Percentiles rank a stretch among this genome's conserved stretches.
Evolutionary conservation across 805 yeast genomes (phyloP).

Genomic region (Jamesozyma piceae): DNA sequence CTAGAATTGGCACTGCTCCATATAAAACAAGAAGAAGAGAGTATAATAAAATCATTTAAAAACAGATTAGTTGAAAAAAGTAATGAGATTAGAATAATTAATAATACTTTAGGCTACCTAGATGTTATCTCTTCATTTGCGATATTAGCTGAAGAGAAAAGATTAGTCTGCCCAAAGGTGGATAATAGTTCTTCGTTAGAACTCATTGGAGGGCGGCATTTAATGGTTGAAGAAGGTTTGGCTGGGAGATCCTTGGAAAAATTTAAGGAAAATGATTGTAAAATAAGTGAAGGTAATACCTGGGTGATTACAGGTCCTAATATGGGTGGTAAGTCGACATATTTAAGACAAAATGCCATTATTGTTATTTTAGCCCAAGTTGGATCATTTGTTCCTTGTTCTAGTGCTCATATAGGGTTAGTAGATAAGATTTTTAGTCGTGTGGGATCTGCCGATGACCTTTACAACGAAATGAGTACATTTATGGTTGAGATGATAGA

Average conservation of each 20-base stretch:
- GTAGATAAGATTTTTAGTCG: slow-evolving; percentile 75
- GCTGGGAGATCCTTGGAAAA: slow-evolving; percentile 33
- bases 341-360: slow-evolving; percentile 62
- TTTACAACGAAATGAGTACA: slow-evolving; percentile 71
- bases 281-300: slow-evolving; percentile 22
- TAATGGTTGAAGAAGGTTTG: slow-evolving; percentile 76
- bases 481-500: slow-evolving; percentile 92
- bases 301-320: slow-evolving; percentile 84
- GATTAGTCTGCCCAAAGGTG: slow-evolving; percentile 57
- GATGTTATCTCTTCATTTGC: slow-evolving; percentile 74
- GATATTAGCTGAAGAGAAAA: slow-evolving; percentile 54
- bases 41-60: slow-evolving; percentile 42
- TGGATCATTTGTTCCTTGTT: slow-evolving; percentile 67
- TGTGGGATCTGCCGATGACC: slow-evolving; percentile 78
- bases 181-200: slow-evolving; percentile 39
- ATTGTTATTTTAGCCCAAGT: slow-evolving; percentile 62
- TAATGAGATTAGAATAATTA: slow-evolving; percentile 39
- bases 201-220: slow-evolving; percentile 64
- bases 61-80: slow-evolving; percentile 37
- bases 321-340: slow-evolving; percentile 80
- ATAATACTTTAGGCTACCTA: slow-evolving; percentile 49
- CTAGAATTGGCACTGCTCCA: slow-evolving; percentile 38
- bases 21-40: slow-evolving; percentile 48
- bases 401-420: slow-evolving; percentile 51
- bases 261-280: slow-evolving; percentile 30